Base-by-base conservation (phyloP, 257 asterid species). In the Verbascum thapsus region DNA sequence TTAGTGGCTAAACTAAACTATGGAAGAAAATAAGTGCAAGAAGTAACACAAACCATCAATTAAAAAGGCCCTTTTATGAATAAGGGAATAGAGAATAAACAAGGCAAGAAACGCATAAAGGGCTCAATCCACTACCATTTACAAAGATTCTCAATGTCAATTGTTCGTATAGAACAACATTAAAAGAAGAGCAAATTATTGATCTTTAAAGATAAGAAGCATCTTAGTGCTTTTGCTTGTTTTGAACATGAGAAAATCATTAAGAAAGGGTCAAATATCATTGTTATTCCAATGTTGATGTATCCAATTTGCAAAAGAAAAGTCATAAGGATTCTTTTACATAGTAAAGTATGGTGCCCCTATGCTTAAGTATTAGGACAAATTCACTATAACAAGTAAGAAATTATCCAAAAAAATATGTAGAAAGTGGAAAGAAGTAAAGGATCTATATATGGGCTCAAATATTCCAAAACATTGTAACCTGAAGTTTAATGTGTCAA, bases 81-180 rank as follows among this genome's bases (percentile, higher is more conserved):
- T 20, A 37, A 53, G 22, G 20, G 16, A 12, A 60, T 53, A 51
- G 57, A 61, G 60, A 63, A 63, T 63, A 68, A 63, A 50, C 9
- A 68, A 42, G 41, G 74, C 42, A 63, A 69, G 68, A 58, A 64
- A 58, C 42, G 75, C 35, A 69, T 69, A 74, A 74, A 74, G 61
- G 66, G 55, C 41, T n/a, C 58, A 38, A 19, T 41, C 44, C 58
- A 15, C 72, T 30, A 58, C 18, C 55, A 51, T 38, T 10, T 26
- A 40, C 39, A 65, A 16, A 41, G 49, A 75, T 70, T 75, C 80
- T 35, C 26, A 43, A 53, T 44, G 63, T 60, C 45, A 64, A 58
- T 34, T 68, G 17, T 51, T 37, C 58, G 23, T 37, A 67, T 38
- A 48, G 18, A 61, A 44, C 63, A 44, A 20, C 17, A 45, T 64